Base-by-base conservation (phyloP, 2,329 filamentous ascomycete species). In the Colletotrichum lini region DNA sequence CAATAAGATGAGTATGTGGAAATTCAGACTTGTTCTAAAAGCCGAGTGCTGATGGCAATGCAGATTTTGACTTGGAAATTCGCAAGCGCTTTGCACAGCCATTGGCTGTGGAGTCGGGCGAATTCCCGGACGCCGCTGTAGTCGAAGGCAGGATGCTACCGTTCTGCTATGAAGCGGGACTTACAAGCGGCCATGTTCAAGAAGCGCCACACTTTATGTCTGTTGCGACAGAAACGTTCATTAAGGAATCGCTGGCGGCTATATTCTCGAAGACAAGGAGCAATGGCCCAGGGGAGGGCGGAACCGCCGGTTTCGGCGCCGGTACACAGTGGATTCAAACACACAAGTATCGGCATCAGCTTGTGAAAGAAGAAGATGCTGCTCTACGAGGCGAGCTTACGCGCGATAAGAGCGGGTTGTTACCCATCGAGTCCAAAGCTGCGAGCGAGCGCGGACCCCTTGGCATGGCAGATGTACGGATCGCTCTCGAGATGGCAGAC, bases 391-490 rank as follows among this genome's bases (percentile, higher is more conserved):
- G 95, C 5, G 93, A 95, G 75, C 80, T 97, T 1, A 85, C 88
- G 21, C 88, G 94, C 74, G 93, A 95, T 70, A 92, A 93, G 71
- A 92, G 89, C 58, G 95, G 95, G 1, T 82, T 97, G 38, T 83
- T 98, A 7, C 96, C 95, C 0, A 84, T 95, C 45, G 95, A 98
- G 80, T 90, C 93, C 3, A 94, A 93, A 78, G 92, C 92, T 64
- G 91, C 93, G 18, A 89, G 89, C 66, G 90, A 92, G 75, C 87
- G 94, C 49, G 89, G 91, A 7, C 90, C 93, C 0, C 82, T 98
- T 1, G 91, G 91, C 16, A 92, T 96, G 83, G 90, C 91, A 21
- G 96, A 98, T 79, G 81, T 98, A 58, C 88, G 93, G 47, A 84
- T 98, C 3, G 91, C 94, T 0, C 80, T 97, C 18, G 90, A 93